A percentile compares a stretch with the other conserved stretches of the same genome.
Evolutionary conservation across 306 rosid genomes (phyloP).

Genomic region (Delonix regia): DNA sequence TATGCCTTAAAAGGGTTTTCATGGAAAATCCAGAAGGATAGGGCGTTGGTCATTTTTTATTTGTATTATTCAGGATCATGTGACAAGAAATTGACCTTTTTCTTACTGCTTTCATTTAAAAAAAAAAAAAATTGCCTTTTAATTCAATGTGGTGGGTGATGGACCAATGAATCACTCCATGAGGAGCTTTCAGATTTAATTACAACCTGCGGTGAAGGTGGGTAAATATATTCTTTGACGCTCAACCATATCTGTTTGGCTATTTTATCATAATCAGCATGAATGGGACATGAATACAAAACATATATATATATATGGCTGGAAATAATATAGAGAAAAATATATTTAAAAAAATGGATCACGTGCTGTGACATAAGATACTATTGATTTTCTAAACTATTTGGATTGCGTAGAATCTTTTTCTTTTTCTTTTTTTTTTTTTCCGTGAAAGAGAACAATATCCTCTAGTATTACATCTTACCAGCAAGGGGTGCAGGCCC

Average conservation of each 20-base stretch:
- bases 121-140: constrained; percentile 37
- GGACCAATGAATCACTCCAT: constrained; percentile 16
- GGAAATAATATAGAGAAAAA: too few relatives aligned
- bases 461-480: too few relatives aligned
- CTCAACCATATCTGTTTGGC: neutral
- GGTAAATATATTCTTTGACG: constrained; percentile 22
- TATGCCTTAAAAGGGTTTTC: constrained; percentile 1
- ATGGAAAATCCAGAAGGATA: constrained; percentile 10
- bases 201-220: constrained; percentile 29
- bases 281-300: neutral
- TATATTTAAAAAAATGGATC: too few relatives aligned
- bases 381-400: too few relatives aligned
- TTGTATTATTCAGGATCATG: constrained; percentile 10
- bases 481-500: too few relatives aligned
- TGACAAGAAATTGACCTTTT: constrained; percentile 39
- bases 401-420: too few relatives aligned
- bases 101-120: constrained; percentile 12
- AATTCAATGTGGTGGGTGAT: constrained; percentile 12
- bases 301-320: too few relatives aligned
- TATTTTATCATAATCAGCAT: neutral
- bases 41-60: neutral
- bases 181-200: neutral
- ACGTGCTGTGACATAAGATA: too few relatives aligned
- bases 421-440: too few relatives aligned
- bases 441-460: too few relatives aligned